Evolutionary conservation across 2,329 filamentous ascomycete species (phyloP), one percentile per base, ranked within the genome.

Genomic region (Aureobasidium uvarum): DNA sequence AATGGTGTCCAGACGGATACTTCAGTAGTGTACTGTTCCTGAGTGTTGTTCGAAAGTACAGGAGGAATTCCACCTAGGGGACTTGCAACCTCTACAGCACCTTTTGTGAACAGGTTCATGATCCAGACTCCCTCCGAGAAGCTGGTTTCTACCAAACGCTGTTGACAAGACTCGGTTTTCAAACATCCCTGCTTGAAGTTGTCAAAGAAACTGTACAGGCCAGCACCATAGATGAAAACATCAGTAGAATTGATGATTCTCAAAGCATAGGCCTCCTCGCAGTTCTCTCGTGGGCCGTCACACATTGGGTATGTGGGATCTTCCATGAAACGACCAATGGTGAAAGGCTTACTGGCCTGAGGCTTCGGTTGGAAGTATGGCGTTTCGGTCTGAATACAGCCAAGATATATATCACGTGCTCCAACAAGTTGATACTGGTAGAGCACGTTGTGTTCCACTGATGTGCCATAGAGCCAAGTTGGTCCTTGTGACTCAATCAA

Each of bases 401-500:
- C 51, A 11, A 39, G 10, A 20, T 33, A 52, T 10, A 86, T 78
- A 66, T 84, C 83, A 62, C 76, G 71, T 1, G 83, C 83, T 41
- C 76, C 76, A 67, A 79, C 73, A 64, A 84, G 75, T 55, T 83
- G 79, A 71, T 83, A 83, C 69, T 85, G 80, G 71, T 85, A 85
- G 33, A 85, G 72, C 5, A 78, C 76, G 74, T 80, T 81, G 72
- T 85, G 83, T 71, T 85, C 83, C 31, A 78, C 80, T 0, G 79
- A 78, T 3, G 81, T 82, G 33, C 81, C 83, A 58, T 81, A 75
- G 41, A 86, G 73, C 84, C 84, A 86, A n/a, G 6, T 36, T 13
- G 39, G 25, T 6, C 41, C 41, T 51, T 51, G 46, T 2, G 64
- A 64, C 36, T 67, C 66, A 48, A 83, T 74, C 3, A 83, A 74